phyloP scores from a whole-genome alignment of 2,329 filamentous ascomycete genomes.

The Pseudocercospora macadamiae region DNA sequence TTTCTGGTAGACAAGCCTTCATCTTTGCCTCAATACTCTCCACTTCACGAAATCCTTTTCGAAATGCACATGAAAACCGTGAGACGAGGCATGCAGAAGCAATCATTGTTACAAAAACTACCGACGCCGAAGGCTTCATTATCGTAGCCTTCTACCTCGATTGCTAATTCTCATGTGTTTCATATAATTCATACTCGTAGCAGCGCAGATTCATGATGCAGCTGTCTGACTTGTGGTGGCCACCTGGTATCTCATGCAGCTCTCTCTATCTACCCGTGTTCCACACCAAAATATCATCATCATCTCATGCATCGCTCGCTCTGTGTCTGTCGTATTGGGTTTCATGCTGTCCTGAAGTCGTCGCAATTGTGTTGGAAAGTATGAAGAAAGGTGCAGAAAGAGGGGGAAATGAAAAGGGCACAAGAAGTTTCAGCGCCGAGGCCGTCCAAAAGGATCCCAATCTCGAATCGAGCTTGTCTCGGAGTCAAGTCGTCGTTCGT shows the following conservation, averaged over 20 bases:
- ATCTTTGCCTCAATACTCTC: too few relatives aligned
- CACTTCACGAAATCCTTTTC: not conserved
- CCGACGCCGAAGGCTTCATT: not conserved
- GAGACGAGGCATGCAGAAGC: not conserved
- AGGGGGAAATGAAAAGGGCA: not conserved
- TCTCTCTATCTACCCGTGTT: slow-evolving; percentile 2
- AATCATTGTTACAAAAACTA: not conserved
- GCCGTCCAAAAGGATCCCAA: slow-evolving; percentile 3
- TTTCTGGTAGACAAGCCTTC: too few relatives aligned
- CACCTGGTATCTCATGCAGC: slow-evolving; percentile 20
- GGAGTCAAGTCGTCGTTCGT: not conserved
- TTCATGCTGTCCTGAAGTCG: slow-evolving; percentile 16
- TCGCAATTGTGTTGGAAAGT: not conserved
- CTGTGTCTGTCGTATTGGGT: slow-evolving; percentile 5
- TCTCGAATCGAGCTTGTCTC: not conserved
- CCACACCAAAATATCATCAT: not conserved
- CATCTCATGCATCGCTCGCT: slow-evolving; percentile 14
- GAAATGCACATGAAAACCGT: not conserved
- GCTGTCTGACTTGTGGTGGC: not conserved
- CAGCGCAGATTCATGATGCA: slow-evolving; percentile 8
- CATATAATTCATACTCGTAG: slow-evolving; percentile 4
- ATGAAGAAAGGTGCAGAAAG: slow-evolving; percentile 1
- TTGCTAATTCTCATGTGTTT: not conserved
- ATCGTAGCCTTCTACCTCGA: not conserved
- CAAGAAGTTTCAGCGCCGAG: not conserved